Evolutionary conservation across 2,329 filamentous ascomycete species (phyloP).

Genomic region (Davidsoniella australis): DNA sequence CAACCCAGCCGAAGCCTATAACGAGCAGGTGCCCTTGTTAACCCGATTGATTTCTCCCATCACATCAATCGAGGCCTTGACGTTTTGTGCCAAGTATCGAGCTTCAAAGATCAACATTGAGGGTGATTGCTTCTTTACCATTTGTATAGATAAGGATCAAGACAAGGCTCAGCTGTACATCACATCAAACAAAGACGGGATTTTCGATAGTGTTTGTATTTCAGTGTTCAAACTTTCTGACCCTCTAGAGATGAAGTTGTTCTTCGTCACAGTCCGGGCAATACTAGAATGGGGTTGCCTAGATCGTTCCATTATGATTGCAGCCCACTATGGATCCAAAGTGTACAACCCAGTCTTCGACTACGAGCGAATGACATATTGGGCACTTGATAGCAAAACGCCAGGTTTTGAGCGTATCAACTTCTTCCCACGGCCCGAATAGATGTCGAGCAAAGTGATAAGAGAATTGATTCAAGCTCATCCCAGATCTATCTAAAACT

Average conservation of each 20-base stretch:
- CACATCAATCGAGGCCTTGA: background rate
- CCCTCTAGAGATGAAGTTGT: background rate
- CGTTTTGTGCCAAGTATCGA: background rate
- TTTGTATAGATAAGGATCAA: constrained; percentile 3
- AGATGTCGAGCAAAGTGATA: background rate
- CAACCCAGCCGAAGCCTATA: background rate
- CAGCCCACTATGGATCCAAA: background rate
- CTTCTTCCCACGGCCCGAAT: constrained; percentile 3
- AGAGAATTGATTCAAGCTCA: background rate
- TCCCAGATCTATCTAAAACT: too few species aligned
- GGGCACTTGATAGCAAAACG: background rate
- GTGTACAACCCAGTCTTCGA: background rate
- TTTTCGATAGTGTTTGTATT: background rate
- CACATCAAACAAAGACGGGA: background rate
- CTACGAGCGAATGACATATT: constrained; percentile 2
- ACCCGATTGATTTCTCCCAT: background rate
- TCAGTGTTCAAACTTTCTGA: background rate
- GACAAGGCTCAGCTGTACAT: constrained; percentile 2
- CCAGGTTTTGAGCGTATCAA: background rate
- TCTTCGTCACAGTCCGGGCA: constrained; percentile 3
- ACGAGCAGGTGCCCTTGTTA: background rate
- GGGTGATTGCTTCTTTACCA: constrained; percentile 7
- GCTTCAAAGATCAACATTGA: background rate
- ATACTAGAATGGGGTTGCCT: constrained; percentile 7
- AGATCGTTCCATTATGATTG: background rate